A percentile compares a stretch with the other conserved stretches of the same genome.
Conservation (phyloP, 2,329 filamentous ascomycete species). For the Aspergillus jensenii region DNA sequence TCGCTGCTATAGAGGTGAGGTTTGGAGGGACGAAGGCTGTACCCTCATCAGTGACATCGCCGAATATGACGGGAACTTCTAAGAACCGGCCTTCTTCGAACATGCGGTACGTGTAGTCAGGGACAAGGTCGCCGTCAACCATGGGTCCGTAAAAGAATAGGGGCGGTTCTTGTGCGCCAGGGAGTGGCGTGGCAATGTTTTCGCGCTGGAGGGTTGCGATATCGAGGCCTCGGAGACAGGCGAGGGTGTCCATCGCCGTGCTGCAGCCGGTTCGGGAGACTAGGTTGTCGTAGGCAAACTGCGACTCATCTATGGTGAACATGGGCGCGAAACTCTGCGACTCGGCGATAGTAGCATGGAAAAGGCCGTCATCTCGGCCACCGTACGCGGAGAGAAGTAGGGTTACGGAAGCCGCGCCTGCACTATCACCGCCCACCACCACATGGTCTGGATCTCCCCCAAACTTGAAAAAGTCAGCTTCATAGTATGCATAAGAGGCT, state of each 20-base stretch:
- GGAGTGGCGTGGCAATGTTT: conserved; percentile 49
- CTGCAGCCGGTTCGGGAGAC: conserved; percentile 51
- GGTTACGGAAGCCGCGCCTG: conserved; percentile 64
- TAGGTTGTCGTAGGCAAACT: conserved; percentile 55
- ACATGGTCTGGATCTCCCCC: conserved; percentile 69
- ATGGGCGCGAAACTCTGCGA: conserved; percentile 54
- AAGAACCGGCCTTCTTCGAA: conserved; percentile 52
- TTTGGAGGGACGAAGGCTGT: conserved; percentile 58
- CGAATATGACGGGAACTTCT: conserved; percentile 56
- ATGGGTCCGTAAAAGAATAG: conserved; percentile 54
- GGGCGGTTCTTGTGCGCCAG: conserved; percentile 43
- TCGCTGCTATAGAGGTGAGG: conserved; percentile 49
- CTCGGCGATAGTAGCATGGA: conserved; percentile 55
- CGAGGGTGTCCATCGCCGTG: conserved; percentile 40
- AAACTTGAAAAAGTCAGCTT: conserved; percentile 47
- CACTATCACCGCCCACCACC: conserved; percentile 66
- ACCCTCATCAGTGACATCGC: conserved; percentile 65
- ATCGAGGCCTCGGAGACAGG: conserved; percentile 51
- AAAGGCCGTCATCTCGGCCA: conserved; percentile 49
- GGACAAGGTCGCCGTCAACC: conserved; percentile 53
- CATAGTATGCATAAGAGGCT: not conserved
- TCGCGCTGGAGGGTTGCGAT: conserved; percentile 45
- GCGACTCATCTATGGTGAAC: conserved; percentile 48
- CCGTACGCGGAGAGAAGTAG: conserved; percentile 61
- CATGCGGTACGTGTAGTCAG: conserved; percentile 50